phyloP scores from a whole-genome alignment of 1,139 yeast species.

The Hyphopichia fennica region DNA sequence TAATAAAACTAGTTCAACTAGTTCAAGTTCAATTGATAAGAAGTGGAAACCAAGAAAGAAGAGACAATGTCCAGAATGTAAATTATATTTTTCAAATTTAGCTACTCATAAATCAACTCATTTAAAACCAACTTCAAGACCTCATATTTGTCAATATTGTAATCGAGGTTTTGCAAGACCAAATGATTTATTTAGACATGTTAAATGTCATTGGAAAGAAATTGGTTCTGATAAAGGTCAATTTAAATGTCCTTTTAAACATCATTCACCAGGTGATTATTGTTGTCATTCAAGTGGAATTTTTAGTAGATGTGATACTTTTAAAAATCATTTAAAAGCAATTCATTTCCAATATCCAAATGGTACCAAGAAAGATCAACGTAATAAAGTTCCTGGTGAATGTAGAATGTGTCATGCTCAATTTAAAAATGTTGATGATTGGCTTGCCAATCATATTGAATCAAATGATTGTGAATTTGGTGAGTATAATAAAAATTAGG shows the following conservation, averaged over 20 bases:
- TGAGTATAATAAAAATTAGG: background rate
- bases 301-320: slow-evolving; percentile 87
- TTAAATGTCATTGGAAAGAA: slow-evolving; percentile 79
- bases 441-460: slow-evolving; percentile 77
- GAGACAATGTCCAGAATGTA: slow-evolving; percentile 84
- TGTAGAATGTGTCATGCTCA: slow-evolving; percentile 73
- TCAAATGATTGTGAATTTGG: slow-evolving; percentile 40
- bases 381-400: slow-evolving; percentile 65
- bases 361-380: slow-evolving; percentile 79
- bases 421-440: slow-evolving; percentile 71
- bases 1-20: background rate
- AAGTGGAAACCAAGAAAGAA: slow-evolving; percentile 61
- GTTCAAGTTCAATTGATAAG: background rate
- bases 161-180: slow-evolving; percentile 85
- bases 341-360: slow-evolving; percentile 86
- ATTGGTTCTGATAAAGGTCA: slow-evolving; percentile 52
- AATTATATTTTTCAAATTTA: slow-evolving; percentile 70
- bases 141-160: slow-evolving; percentile 77
- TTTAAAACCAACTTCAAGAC: slow-evolving; percentile 68
- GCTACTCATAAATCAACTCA: slow-evolving; percentile 88
- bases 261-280: slow-evolving; percentile 27
- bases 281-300: slow-evolving; percentile 82
- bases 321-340: slow-evolving; percentile 86
- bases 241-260: slow-evolving; percentile 47
- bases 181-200: slow-evolving; percentile 81